Evolutionary conservation across 805 yeast genomes (phyloP).

Genomic region (Zygosaccharomyces kombuchaensis): DNA sequence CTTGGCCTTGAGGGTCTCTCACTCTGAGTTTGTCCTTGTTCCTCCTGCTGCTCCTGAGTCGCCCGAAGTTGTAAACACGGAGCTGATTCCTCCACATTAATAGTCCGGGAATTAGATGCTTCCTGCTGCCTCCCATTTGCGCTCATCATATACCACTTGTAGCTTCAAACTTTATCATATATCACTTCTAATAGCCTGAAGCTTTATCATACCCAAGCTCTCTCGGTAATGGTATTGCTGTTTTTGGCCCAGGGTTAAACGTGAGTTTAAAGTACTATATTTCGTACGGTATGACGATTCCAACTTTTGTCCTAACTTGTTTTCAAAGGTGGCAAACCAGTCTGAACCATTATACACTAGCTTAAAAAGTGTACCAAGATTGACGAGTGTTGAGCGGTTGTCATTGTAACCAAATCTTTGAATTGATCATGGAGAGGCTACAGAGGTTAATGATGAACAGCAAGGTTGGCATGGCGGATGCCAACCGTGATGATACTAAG

Average conservation of each 20-base stretch:
- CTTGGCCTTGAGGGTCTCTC: conserved; percentile 37
- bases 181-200: too few relatives aligned
- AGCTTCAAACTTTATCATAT: too few relatives aligned
- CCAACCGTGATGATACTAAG: conserved; percentile 86
- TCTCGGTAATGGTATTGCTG: background rate
- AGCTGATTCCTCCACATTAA: conserved; percentile 18
- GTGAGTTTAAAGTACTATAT: background rate
- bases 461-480: conserved; percentile 50
- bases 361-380: too few relatives aligned
- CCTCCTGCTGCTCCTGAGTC: conserved; percentile 6
- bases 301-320: background rate
- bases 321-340: background rate
- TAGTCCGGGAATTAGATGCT: conserved; percentile 20
- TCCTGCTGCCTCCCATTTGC: conserved; percentile 8
- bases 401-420: too few relatives aligned
- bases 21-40: conserved; percentile 2
- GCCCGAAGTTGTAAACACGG: conserved; percentile 31
- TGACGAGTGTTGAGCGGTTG: background rate
- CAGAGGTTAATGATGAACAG: conserved; percentile 41
- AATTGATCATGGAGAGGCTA: conserved; percentile 37
- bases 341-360: background rate
- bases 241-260: background rate
- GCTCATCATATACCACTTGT: background rate
- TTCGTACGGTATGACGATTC: background rate
- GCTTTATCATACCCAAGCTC: too few relatives aligned